Evolutionary conservation across 2,329 filamentous ascomycete species (phyloP), one percentile per base, ranked within the genome.

Genomic region (Rhynchosporium graminicola): DNA sequence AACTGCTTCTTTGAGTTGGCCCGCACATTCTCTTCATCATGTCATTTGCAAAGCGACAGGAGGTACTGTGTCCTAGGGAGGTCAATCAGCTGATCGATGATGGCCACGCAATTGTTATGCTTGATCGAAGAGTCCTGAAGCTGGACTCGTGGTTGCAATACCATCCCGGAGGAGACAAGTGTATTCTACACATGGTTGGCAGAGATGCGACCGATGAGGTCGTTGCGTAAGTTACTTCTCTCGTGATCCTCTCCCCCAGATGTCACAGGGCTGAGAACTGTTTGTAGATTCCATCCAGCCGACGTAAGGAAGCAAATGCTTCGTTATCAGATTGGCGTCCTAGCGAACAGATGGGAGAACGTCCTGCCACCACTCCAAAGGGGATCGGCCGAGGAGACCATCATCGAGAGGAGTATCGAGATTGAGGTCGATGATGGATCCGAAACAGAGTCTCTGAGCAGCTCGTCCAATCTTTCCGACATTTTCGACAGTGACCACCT

Each of bases 171-270:
- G 94, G 94, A 68, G 87, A 92, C 70, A 93, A 91, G 77, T 83
- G 93, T 57, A 94, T 97, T 67, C 80, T 87, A 74, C 94, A 97
- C 74, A 93, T 97, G 91, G 85, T 97, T 62, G 92, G 92, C 63
- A 85, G 88, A 75, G 92, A 96, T 83, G 93, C 91, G 50, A 96
- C 93, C 13, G 92, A 97, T 75, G 93, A 97, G 76, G 87, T 97
- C 65, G 90, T 88, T 75, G 90, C 87, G 90, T 97, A 82, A 57
- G 87, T 80, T 54, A 57, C 62, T 20, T 31, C 59, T 29, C 43
- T 46, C 8, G 4, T 40, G 43, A 48, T 15, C 61, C n/a, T 33
- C n/a, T n/a, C 15, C n/a, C 43, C 12, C 2, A 40, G 40, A 48
- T 31, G 28, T 36, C 42, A 57, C 9, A 55, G 38, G 12, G 42